Evolutionary conservation across 495 filamentous ascomycete genomes (phyloP).

Genomic region (Xylaria telfairii): DNA sequence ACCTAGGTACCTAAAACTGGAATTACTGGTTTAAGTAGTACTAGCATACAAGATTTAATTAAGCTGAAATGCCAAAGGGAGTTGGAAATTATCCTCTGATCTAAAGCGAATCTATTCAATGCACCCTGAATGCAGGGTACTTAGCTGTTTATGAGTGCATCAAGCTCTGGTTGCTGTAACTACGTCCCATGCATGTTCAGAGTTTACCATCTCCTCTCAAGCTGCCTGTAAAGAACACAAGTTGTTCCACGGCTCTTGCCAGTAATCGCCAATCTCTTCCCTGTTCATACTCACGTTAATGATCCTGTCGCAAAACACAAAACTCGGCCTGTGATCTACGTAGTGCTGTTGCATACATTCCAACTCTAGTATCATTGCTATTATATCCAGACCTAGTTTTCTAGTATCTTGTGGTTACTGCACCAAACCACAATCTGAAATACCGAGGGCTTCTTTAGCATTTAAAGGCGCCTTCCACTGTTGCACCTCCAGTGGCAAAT

Average conservation of each 20-base stretch:
- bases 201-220: neutral
- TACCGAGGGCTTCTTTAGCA: neutral
- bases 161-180: neutral
- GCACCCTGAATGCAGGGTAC: neutral
- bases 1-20: no score
- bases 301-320: neutral
- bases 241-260: neutral
- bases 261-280: neutral
- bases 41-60: no score
- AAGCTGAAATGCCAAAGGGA: neutral
- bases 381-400: neutral
- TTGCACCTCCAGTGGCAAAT: neutral
- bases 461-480: neutral
- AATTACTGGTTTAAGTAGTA: no score
- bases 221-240: neutral
- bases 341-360: neutral
- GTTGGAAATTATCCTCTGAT: no score
- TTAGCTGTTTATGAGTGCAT: neutral
- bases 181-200: neutral
- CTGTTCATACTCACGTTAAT: neutral
- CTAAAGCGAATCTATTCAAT: neutral
- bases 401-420: neutral
- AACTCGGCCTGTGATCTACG: neutral
- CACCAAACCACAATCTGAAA: neutral
- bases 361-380: neutral